Base-by-base conservation (phyloP, 768 basidiomycete species). In the Tricholoma saponaceum region DNA sequence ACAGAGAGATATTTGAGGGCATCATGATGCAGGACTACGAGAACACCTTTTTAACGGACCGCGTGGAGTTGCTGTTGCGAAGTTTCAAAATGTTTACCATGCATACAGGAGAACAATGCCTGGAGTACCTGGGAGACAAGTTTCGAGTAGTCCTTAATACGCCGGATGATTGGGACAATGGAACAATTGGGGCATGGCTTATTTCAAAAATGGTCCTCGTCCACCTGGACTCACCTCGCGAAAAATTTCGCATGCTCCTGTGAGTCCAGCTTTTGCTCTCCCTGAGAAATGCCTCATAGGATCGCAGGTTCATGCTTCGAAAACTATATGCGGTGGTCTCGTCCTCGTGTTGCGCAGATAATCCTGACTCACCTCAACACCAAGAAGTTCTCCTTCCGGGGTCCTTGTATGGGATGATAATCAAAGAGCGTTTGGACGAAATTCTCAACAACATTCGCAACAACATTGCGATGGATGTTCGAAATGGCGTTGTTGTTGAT, bases 281-380 rank as follows among this genome's bases (percentile, higher is more conserved):
- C 30, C 5, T 14, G 18, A 25, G 25, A 6, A 20, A 23, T 43
- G 35, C 23, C 54, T 68, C 4, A 63, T 13, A 25, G 30, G 51
- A 22, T 50, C 18, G 20, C 65, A 98, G 95, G 35, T 98, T 95
- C 77, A 98, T 98, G 97, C 79, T 98, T 28, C 89, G 95, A 60
- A 99, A 98, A 72, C 78, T 99, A 12, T 98, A 92, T 65, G 83
- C 92, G 1, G 76, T 94, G 16, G 95, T 98, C 6, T 95, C 95
- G 4, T 87, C 89, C 43, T 84, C 88, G 43, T 97, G 92, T 63
- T 90, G 90, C 64, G 81, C 90, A 52, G 97, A 99, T 75, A 98
- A 98, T 69, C 95, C 97, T 4, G 97, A 99, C 80, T 98, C 95
- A 1, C 95, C 97, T 58, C 96, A 98, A 69, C 92, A 98, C 67